Evolutionary conservation across 495 filamentous ascomycete species (phyloP), one percentile per base, ranked within the genome.

Genomic region (Penicillium maclennaniae): DNA sequence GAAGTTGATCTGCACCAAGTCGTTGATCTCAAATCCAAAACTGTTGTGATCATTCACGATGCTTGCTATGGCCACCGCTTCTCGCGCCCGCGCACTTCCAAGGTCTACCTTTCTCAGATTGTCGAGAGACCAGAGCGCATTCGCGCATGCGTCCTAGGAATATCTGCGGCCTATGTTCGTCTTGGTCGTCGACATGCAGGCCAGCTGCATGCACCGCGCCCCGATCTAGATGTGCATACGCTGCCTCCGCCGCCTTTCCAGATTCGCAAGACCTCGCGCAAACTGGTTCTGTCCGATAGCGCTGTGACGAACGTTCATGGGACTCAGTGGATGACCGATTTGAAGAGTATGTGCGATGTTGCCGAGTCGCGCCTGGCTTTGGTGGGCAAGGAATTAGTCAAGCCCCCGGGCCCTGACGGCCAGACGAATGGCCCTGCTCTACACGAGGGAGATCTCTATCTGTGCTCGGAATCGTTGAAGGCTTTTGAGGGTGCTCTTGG

Each of bases 71-170:
- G 90, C 10, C 93, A 98, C 67, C 84, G 88, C 1, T 97, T 81
- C 62, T 87, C 90, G 12, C 80, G 93, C 20, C 90, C 89, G n/a
- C 83, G 86, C 36, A 83, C 87, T 0, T 82, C 80, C 3, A 83
- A 82, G 75, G 73, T 3, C 76, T 75, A 4, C 76, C 97, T 0
- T 82, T 65, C 46, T 85, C 80, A 38, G 31, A 92, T 97, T 43
- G 90, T 97, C 14, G 93, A 98, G 69, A 78, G 92, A 34, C 93
- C 93, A 26, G 93, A 98, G 72, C 82, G 93, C 34, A 84, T 98
- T 43, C 89, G 87, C 55, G 95, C 95, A 6, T 83, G 83, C 55
- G 82, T 90, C 0, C 60, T 93, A 37, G 93, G 93, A 7, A 71
- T 97, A 5, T 83, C 89, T 14, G 79, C 84, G n/a, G 93, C 93